Evolutionary conservation across 2,329 filamentous ascomycete genomes (phyloP).

Genomic region (Sporothrix pallida): DNA sequence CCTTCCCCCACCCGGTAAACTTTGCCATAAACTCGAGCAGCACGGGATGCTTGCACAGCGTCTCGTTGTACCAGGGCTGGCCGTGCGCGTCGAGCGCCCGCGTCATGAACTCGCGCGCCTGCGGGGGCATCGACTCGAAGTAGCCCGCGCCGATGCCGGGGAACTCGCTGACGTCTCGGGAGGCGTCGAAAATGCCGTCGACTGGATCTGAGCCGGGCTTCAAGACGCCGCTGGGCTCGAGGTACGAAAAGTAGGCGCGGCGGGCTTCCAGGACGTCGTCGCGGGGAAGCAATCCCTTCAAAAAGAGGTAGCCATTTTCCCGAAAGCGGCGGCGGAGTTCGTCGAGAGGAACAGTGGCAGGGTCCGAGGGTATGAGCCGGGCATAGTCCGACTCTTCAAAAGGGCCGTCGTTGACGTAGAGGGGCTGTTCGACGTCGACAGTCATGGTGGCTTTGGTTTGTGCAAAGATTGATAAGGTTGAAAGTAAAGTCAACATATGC

Average conservation of each 20-base stretch:
- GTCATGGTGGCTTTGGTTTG: neutral
- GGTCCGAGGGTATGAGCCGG: slow-evolving; percentile 30
- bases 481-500: too few species aligned
- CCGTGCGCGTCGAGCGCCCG: slow-evolving; percentile 59
- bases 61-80: slow-evolving; percentile 58
- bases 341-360: slow-evolving; percentile 31
- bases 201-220: slow-evolving; percentile 58
- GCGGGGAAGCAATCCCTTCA: slow-evolving; percentile 61
- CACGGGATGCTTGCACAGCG: slow-evolving; percentile 59
- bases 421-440: slow-evolving; percentile 19
- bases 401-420: slow-evolving; percentile 36
- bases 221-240: slow-evolving; percentile 62
- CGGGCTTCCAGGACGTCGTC: slow-evolving; percentile 59
- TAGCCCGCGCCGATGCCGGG: slow-evolving; percentile 62
- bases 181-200: slow-evolving; percentile 59
- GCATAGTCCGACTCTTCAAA: slow-evolving; percentile 31
- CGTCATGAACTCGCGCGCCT: slow-evolving; percentile 15
- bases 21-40: slow-evolving; percentile 56
- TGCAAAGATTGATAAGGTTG: too few species aligned
- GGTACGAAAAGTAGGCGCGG: slow-evolving; percentile 58
- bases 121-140: slow-evolving; percentile 44
- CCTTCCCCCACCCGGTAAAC: slow-evolving; percentile 59
- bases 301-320: slow-evolving; percentile 59
- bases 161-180: slow-evolving; percentile 51
- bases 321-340: slow-evolving; percentile 32